Evolutionary conservation across 1,139 yeast species (phyloP), one percentile per base, ranked within the genome.

Genomic region (Magnusiomyces sp.): DNA sequence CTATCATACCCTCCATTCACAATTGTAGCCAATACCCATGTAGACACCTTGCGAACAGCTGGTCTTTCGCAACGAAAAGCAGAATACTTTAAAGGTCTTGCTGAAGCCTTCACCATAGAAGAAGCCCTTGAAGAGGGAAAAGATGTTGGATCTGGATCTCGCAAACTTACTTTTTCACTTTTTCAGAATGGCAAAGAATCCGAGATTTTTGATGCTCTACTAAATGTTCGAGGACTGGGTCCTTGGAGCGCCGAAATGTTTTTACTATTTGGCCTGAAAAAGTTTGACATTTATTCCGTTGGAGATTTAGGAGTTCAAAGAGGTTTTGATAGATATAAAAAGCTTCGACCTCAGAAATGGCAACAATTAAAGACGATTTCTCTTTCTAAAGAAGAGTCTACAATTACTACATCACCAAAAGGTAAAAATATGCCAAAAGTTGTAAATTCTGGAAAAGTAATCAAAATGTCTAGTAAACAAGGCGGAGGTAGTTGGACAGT

Each of bases 161-260:
- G 74, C 14, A 67, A 65, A 2, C 68, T 81, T 17, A 62, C 78
- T 0, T 64, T 69, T n/a, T 68, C 68, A 2, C 69, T 77, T 56
- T 67, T 76, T 50, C 50, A 52, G 1, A 46, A 53, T 0, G 61
- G 67, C 23, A 48, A 63, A 7, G 70, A 72, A 47, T 73, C 72
- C n/a, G 83, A 74, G 33, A 71, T 86, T 2, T 70, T 77, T 1
- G 76, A 74, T 20, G 78, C 74, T 51, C 65, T 88, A 49, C 79
- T 80, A 0, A 65, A 70, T 40, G 69, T 88, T 50, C 85, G 87
- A 61, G 97, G 97, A 0, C 77, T 89, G 34, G 97, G 97, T 0
- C 58, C 80, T 1, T 89, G 97, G 97, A 80, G 90, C 9, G 94
- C 95, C 0, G 85, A 83, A 52, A 89, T 89, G 96, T 89, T 88